Percentiles rank a stretch among this genome's conserved stretches.
Evolutionary conservation across 441 rosid genomes (phyloP).

Genomic region (Eutrema salsugineum): DNA sequence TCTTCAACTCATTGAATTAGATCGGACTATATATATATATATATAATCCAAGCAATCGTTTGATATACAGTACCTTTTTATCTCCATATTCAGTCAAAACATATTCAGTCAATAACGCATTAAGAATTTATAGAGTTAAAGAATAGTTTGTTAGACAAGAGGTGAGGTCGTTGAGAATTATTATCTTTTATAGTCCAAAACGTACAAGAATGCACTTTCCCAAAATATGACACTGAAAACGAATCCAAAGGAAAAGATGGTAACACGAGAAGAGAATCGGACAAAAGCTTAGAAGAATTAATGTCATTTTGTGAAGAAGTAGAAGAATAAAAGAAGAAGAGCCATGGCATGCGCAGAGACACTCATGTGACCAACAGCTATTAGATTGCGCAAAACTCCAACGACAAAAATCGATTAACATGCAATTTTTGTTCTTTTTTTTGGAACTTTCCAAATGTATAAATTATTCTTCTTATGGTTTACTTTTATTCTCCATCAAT

Average conservation of each 20-base stretch:
- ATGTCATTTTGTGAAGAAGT: conserved; percentile 22
- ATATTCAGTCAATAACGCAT: no score
- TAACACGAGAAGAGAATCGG: conserved; percentile 16
- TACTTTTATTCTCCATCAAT: background rate
- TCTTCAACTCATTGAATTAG: no score
- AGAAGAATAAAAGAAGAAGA: conserved; percentile 4
- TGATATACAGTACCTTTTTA: background rate
- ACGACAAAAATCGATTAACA: conserved; percentile 18
- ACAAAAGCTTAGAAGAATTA: conserved; percentile 21
- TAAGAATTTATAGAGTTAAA: background rate
- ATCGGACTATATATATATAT: no score
- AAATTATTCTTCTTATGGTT: background rate
- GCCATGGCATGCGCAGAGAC: conserved; percentile 17
- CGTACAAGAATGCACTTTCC: conserved; percentile 32
- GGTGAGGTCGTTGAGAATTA: no score
- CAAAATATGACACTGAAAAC: conserved; percentile 13
- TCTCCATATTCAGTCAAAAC: background rate
- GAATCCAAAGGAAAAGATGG: conserved; percentile 18
- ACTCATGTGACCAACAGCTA: conserved; percentile 32
- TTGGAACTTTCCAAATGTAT: conserved; percentile 22
- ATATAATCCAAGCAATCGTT: background rate
- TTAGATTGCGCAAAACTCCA: conserved; percentile 11
- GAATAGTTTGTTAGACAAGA: no score
- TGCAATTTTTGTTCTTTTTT: background rate
- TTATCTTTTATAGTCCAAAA: conserved; percentile 20